Evolutionary conservation across 371 early-diverging fungal genomes (phyloP), one percentile per base, ranked within the genome.

Genomic region (Apophysomyces sp.): DNA sequence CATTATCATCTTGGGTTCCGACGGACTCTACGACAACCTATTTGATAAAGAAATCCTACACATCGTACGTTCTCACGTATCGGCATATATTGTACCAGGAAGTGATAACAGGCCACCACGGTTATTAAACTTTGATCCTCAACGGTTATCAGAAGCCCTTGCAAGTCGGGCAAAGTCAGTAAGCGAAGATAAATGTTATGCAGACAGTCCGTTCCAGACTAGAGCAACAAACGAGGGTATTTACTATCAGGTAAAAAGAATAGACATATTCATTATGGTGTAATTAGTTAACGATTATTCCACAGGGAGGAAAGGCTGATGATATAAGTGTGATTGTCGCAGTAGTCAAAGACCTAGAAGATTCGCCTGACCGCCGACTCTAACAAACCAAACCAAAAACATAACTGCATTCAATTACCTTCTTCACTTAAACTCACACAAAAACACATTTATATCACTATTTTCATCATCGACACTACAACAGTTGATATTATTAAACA

Each of bases 171-270:
- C 97, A 0, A 81, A 88, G 60, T 79, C 83, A 40, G 88, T 92
- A 7, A 89, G 92, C 58, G 92, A 94, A 72, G 92, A 95, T 58
- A 73, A 80, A n/a, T 78, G 89, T 40, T 81, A 82, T 60, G 73
- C 85, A 2, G 79, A 86, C 37, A 89, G 89, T 52, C 98, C 98
- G 4, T 98, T 98, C 77, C 94, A 94, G 73, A 83, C 81, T 61
- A 82, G 89, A 26, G 89, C 89, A 4, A 86, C 88, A 62, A 76
- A 89, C 40, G 94, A 93, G 73, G 95, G 94, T 2, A 67, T 86
- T 15, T 84, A 83, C 52, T 83, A 82, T 62, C 78, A 80, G 55
- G 81, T 75, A 56, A 52, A 52, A 31, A 32, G n/a, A 3, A 16
- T 39, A 56, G 18, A 36, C 4, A 36, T 26, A 24, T 44, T 21